These are phyloP conservation scores for Penicillium pancosmium DNA, from an alignment of 495 filamentous ascomycete genomes.

Conservation along the genomic window DNA sequence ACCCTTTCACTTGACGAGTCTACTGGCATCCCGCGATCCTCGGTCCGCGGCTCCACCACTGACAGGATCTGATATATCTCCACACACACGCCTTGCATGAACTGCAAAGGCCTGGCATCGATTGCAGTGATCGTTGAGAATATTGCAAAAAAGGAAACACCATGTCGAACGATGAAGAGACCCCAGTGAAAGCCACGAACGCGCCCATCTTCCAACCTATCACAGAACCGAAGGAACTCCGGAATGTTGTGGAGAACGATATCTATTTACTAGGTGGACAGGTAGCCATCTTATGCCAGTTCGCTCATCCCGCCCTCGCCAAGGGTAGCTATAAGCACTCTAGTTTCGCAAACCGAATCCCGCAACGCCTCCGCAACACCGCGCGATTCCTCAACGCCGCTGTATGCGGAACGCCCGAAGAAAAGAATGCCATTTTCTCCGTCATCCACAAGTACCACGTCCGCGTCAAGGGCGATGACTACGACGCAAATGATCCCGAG, in stretches of 20 bases:
- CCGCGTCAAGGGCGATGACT: slow-evolving; percentile 22
- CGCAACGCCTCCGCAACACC: slow-evolving; percentile 21
- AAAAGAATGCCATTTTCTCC: slow-evolving; percentile 20
- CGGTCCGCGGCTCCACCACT: background rate
- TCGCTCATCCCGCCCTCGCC: slow-evolving; percentile 21
- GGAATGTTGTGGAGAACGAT: slow-evolving; percentile 11
- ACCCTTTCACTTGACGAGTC: background rate
- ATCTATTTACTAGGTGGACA: slow-evolving; percentile 25
- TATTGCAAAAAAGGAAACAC: background rate
- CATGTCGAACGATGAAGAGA: background rate
- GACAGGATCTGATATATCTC: background rate
- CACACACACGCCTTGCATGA: background rate
- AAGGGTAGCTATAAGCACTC: slow-evolving; percentile 23
- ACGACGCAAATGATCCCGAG: slow-evolving; percentile 22
- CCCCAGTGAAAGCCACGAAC: background rate
- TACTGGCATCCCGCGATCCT: background rate
- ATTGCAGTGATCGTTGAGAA: background rate
- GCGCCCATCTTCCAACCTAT: background rate
- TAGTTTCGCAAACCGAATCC: slow-evolving; percentile 20
- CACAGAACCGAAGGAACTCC: slow-evolving; percentile 1
- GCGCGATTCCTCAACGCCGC: slow-evolving; percentile 22
- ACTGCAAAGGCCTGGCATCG: too few relatives aligned
- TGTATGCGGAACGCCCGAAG: slow-evolving; percentile 17
- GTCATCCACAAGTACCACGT: slow-evolving; percentile 22
- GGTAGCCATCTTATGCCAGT: slow-evolving; percentile 23